Conservation (phyloP, 345 rosid genomes). For the Eutrema yunnanense region DNA sequence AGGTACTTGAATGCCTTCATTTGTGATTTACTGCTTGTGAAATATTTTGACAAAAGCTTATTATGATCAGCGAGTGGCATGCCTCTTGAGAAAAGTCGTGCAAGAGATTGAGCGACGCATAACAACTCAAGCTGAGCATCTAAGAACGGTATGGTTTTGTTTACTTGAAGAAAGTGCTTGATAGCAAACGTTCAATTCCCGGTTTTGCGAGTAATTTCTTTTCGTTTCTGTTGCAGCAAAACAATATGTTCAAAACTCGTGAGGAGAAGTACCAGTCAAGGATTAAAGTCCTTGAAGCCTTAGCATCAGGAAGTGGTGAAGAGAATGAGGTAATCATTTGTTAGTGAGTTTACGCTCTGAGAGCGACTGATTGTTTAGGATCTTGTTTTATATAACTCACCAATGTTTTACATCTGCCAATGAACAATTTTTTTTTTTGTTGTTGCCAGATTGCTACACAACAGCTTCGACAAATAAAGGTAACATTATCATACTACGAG, state of each 20-base stretch:
- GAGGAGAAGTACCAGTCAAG: constrained; percentile 88
- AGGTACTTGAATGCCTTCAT: constrained; percentile 39
- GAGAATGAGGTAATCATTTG: constrained; percentile 52
- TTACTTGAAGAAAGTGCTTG: not conserved
- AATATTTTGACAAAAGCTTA: constrained; percentile 14
- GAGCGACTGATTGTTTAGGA: not conserved
- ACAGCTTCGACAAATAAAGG: constrained; percentile 61
- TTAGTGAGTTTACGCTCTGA: not conserved
- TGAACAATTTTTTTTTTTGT: not conserved
- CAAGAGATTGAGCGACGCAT: constrained; percentile 95
- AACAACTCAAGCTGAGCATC: constrained; percentile 94
- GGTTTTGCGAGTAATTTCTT: constrained; percentile 2
- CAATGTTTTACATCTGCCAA: constrained; percentile 11
- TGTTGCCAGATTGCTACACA: constrained; percentile 38
- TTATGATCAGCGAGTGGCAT: constrained; percentile 70
- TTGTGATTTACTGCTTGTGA: not conserved
- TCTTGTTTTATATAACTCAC: not conserved
- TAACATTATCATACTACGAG: constrained; percentile 1
- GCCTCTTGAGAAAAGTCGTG: constrained; percentile 75
- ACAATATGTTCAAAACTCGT: constrained; percentile 73
- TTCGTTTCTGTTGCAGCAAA: constrained; percentile 58
- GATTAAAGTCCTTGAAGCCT: constrained; percentile 82
- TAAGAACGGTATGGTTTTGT: constrained; percentile 59
- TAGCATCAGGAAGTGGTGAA: constrained; percentile 65
- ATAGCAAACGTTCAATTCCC: not conserved